A percentile compares a stretch with the other conserved stretches of the same genome.
Conservation (phyloP, 148 eudicot species). For the Chenopodium quinoa region DNA sequence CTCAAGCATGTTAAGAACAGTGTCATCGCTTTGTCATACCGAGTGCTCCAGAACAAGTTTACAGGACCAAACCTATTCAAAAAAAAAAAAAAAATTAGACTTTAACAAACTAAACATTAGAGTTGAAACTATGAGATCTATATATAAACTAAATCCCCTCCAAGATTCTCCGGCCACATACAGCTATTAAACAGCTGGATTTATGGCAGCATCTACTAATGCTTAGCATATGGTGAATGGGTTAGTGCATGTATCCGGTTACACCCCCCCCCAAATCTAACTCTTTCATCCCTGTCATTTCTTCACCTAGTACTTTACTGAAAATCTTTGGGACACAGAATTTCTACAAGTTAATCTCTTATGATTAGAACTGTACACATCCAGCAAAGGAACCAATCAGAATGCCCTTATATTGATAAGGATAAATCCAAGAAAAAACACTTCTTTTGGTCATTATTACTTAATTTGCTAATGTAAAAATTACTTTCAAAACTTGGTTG, state of each 20-base stretch:
- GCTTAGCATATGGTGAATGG: background rate
- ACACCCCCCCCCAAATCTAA: background rate
- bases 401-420: background rate
- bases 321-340: background rate
- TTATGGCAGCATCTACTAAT: background rate
- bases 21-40: constrained; percentile 98
- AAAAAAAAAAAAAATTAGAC: background rate
- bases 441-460: background rate
- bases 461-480: background rate
- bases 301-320: background rate
- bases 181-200: background rate
- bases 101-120: constrained; percentile 4
- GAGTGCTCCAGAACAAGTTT: constrained; percentile 98
- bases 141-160: background rate
- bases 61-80: constrained; percentile 88
- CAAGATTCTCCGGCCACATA: background rate
- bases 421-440: background rate
- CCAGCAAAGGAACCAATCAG: background rate
- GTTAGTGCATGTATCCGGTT: background rate
- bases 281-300: background rate
- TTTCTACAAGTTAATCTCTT: background rate
- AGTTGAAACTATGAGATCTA: constrained; percentile 4
- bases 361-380: background rate
- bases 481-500: background rate
- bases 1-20: constrained; percentile 91